Evolutionary conservation across 805 yeast species (phyloP).

Genomic region (Pichia rugopelliculosa): DNA sequence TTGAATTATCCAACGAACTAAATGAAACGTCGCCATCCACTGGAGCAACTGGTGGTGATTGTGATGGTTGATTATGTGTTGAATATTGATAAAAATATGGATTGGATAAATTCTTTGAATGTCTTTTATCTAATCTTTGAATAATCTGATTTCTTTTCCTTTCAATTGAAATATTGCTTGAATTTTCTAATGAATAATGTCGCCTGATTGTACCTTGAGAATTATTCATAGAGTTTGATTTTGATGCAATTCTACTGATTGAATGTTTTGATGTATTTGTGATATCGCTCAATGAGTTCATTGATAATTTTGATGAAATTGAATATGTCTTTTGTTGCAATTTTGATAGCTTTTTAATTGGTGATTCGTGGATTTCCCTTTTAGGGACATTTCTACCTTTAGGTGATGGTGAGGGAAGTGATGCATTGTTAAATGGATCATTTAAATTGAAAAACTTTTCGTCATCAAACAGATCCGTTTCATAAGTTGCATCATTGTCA

Average conservation of each 20-base stretch:
- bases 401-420: too few relatives aligned
- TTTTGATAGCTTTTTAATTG: not conserved
- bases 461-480: slow-evolving; percentile 3
- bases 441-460: not conserved
- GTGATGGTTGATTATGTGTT: slow-evolving; percentile 3
- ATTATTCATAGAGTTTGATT: not conserved
- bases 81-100: slow-evolving; percentile 11
- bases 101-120: slow-evolving; percentile 4
- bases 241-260: not conserved
- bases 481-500: not conserved
- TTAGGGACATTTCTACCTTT: not conserved
- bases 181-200: not conserved
- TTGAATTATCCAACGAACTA: not conserved
- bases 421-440: too few relatives aligned
- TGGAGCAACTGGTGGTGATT: slow-evolving; percentile 1
- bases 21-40: not conserved
- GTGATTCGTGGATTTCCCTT: not conserved
- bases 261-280: not conserved
- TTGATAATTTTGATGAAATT: slow-evolving; percentile 2
- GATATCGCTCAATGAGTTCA: slow-evolving; percentile 1
- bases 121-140: slow-evolving; percentile 2
- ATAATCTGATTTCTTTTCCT: slow-evolving; percentile 5
- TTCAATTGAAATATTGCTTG: slow-evolving; percentile 3
- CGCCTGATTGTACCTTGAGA: not conserved
- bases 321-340: not conserved